phyloP scores from a whole-genome alignment of 2,329 filamentous ascomycete genomes.

The Metarhizium humberi region DNA sequence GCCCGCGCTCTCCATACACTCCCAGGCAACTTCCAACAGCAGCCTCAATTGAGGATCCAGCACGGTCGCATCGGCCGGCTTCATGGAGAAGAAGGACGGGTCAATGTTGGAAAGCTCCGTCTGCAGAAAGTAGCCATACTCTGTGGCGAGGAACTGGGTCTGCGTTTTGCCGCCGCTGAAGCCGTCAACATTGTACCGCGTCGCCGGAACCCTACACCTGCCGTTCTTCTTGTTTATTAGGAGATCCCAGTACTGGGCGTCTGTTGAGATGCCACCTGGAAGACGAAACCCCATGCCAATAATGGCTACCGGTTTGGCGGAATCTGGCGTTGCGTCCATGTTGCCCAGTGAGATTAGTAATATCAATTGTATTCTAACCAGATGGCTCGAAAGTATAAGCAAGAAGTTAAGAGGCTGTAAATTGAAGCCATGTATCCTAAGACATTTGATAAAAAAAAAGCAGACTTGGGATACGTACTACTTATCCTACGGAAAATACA shows the following conservation, averaged over 20 bases:
- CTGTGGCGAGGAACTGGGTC: slow-evolving; percentile 5
- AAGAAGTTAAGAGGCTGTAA: no score
- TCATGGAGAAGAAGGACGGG: slow-evolving; percentile 21
- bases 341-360: neutral
- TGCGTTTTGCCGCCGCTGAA: slow-evolving; percentile 10
- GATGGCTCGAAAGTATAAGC: no score
- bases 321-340: neutral
- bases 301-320: slow-evolving; percentile 18
- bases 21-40: slow-evolving; percentile 18
- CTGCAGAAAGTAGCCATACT: slow-evolving; percentile 18
- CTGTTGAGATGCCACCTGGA: slow-evolving; percentile 18
- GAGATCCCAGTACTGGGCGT: slow-evolving; percentile 19
- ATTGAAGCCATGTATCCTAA: no score
- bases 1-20: slow-evolving; percentile 11
- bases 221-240: slow-evolving; percentile 17
- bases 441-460: no score
- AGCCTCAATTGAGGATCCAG: slow-evolving; percentile 22
- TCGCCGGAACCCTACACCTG: slow-evolving; percentile 15
- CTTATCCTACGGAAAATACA: no score
- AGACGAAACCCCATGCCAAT: slow-evolving; percentile 21
- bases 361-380: no score
- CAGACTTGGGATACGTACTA: no score
- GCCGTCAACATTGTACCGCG: slow-evolving; percentile 17
- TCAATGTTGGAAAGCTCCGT: slow-evolving; percentile 18
- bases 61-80: slow-evolving; percentile 14